Evolutionary conservation across 805 yeast genomes (phyloP), one percentile per base, ranked within the genome.

Genomic region (Schizosaccharomyces octosporus): DNA sequence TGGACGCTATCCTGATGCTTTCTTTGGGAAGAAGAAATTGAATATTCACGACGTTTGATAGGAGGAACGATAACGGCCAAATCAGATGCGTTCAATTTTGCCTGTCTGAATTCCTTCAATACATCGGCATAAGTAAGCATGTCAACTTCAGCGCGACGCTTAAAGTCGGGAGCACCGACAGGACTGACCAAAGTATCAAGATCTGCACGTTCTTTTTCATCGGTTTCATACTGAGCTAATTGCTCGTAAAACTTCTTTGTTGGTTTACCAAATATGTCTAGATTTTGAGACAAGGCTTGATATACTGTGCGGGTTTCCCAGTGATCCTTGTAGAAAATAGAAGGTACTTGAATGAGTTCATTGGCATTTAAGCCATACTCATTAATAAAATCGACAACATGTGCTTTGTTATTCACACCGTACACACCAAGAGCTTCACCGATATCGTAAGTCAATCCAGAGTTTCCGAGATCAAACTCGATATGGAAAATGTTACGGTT

Each of bases 401-500:
- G 78, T 19, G 74, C 78, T 51, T 76, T 70, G 66, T 81, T 78
- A 75, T 90, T 90, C 69, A 90, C 82, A 59, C 95, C 96, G 68
- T 90, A 97, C 63, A 90, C 80, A 69, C 97, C 97, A 64, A 90
- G 79, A 24, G 97, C 96, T 76, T 90, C 97, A 71, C 97, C 97
- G 69, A 90, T 87, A 65, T 83, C 93, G 71, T 90, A 90, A 60
- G 81, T 86, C 69, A 90, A 76, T 31, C 95, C 96, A 45, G 97
- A 88, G 61, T 94, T 95, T 58, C 88, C 73, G 69, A 83, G 80
- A 70, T 90, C 97, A 66, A 90, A 87, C 74, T 90, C 97, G 66
- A 90, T 84, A 70, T 90, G 95, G 87, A 90, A 90, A 67, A 90
- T 89, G 73, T 90, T 85, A 75, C 97, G 86, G 64, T 86, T 87